Evolutionary conservation across 495 filamentous ascomycete genomes (phyloP), one percentile per base, ranked within the genome.

Genomic region (Clavariopsis aquatica): DNA sequence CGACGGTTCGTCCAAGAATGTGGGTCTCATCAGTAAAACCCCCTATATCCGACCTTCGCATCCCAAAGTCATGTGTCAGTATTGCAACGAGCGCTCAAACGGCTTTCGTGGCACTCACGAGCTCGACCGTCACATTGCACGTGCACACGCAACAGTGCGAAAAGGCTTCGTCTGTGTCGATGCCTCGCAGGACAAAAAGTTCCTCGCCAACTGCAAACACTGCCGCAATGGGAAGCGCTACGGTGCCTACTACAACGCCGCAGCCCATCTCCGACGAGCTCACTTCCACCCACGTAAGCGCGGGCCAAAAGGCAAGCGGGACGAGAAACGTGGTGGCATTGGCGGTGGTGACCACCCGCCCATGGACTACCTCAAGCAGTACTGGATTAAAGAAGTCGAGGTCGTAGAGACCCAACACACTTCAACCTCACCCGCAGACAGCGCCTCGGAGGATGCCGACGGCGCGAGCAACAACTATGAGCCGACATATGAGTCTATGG

Each of bases 101-200:
- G 93, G 93, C 19, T 98, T 96, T 75, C 87, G 94, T 20, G 94
- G 94, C 38, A 91, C 95, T 26, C 94, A 97, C 72, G 94, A 98
- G 71, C 86, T 98, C 31, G 87, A 89, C 13, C 87, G 93, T 27
- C 94, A 98, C 70, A 84, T 85, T 64, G 87, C 92, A 45, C 87
- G 91, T 29, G 87, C 89, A 43, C 94, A 98, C 70, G 83, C 86
- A 15, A 59, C 70, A n/a, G 77, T 83, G 20, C 85, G 89, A 63
- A 92, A 87, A 71, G 91, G 91, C 58, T 98, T 84, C 84, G 81
- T 96, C 7, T 93, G 89, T 72, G 78, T 86, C n/a, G 85, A 90
- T 77, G 82, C 69, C 71, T 85, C 83, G 3, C 71, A 79, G 0
- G 80, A 81, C 53, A 78, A 82, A 69, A 81, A 75, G 5, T 87